Evolutionary conservation across 169 alveolate genomes (phyloP), one percentile per base, ranked within the genome.

Genomic region (Cryptosporidium muris): DNA sequence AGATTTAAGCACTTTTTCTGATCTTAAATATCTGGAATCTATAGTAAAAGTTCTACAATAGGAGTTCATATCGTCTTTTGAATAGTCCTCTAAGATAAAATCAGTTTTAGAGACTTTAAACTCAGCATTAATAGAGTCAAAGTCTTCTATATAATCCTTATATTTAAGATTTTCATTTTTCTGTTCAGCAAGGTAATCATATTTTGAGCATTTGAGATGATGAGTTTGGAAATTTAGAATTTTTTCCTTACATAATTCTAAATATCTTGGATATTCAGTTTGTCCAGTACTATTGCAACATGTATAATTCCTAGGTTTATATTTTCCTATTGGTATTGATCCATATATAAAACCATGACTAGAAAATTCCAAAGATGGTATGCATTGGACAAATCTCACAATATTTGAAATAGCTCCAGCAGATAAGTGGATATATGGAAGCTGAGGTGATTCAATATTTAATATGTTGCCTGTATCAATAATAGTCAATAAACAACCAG

Each of bases 331-430:
- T n/a, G 8, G 60, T 4, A 74, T 11, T 48, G 67, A 56, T n/a
- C 85, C 85, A 60, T 54, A 74, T 68, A 74, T 74, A 36, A 74
- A 43, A 43, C 85, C 85, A 42, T 74, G 85, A 58, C 60, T 68
- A 36, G 60, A 43, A 74, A 74, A 74, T 54, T 74, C 74, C 45
- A 74, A 58, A 47, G 14, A 40, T 16, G 42, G 54, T 6, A 60
- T 47, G 1, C 74, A 58, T 12, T 56, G 68, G 25, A 74, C 51
- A 54, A 74, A 74, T 16, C 85, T 74, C 11, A 58, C 43, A n/a
- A 74, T 47, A 58, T 60, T 74, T 2, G 85, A 74, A n/a, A 74
- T 74, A 12, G 60, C 5, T 6, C 85, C 85, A 58, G 40, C 54
- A 8, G 85, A 74, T 16, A 74, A 51, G 42, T 74, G 85, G 36